A percentile compares a stretch with the other conserved stretches of the same genome.
These are phyloP conservation scores for Mortierella sp. DNA, from an alignment of 371 early-diverging fungal genomes.

Conservation along the genomic window DNA sequence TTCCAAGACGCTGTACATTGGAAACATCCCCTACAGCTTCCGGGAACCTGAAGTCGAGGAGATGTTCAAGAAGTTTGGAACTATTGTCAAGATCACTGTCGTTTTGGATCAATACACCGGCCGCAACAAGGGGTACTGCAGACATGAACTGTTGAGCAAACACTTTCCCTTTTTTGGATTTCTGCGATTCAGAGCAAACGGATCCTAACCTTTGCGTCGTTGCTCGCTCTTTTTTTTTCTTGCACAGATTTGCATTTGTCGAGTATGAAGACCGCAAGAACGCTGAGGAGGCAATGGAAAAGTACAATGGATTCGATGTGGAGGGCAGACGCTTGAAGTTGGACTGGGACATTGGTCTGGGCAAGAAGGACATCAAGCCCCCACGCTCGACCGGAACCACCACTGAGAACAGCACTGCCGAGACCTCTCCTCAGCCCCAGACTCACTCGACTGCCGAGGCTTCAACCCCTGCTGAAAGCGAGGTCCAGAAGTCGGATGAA, in stretches of 20 bases:
- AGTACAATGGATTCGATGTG: conserved; percentile 78
- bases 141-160: background rate
- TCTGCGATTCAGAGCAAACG: background rate
- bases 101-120: conserved; percentile 79
- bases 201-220: background rate
- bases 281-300: conserved; percentile 83
- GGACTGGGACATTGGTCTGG: conserved; percentile 86
- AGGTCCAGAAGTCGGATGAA: background rate
- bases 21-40: conserved; percentile 85
- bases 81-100: conserved; percentile 74
- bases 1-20: conserved; percentile 80
- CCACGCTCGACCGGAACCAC: conserved; percentile 30
- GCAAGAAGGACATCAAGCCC: conserved; percentile 72
- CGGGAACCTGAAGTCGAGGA: conserved; percentile 78
- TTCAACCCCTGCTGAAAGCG: conserved; percentile 23
- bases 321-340: conserved; percentile 82
- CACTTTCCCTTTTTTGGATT: background rate
- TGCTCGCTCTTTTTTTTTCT: background rate
- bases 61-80: conserved; percentile 84
- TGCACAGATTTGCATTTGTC: conserved; percentile 78
- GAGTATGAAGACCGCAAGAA: conserved; percentile 82
- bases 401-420: conserved; percentile 40
- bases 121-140: conserved; percentile 82
- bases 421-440: conserved; percentile 34
- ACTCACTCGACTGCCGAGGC: conserved; percentile 22